Conservation (phyloP, 768 basidiomycete genomes). For the Russula olivacea region DNA sequence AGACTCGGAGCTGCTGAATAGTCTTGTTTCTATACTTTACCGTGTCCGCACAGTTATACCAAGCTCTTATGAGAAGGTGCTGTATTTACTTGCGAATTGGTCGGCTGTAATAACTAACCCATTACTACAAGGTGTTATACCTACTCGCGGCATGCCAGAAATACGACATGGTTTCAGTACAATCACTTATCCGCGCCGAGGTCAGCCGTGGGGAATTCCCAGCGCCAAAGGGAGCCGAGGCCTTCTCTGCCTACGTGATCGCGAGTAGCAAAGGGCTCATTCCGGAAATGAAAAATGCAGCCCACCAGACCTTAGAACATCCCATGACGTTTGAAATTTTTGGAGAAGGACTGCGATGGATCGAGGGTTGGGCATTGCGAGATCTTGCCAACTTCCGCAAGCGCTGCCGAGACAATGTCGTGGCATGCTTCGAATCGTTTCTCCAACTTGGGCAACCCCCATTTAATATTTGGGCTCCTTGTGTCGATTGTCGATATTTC, state of each 20-base stretch:
- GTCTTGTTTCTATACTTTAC: neutral
- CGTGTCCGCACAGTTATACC: conserved; percentile 1
- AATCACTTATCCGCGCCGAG: too few relatives aligned
- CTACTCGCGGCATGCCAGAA: too few relatives aligned
- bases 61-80: neutral
- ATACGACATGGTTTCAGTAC: too few relatives aligned
- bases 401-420: neutral
- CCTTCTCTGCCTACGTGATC: too few relatives aligned
- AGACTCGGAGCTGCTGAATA: too few relatives aligned
- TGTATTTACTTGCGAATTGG: conserved; percentile 1
- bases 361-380: neutral
- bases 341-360: neutral
- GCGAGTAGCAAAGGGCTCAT: too few relatives aligned
- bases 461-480: neutral
- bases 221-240: too few relatives aligned
- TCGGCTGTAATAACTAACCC: too few relatives aligned
- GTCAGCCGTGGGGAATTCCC: too few relatives aligned
- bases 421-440: neutral
- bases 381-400: neutral
- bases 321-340: neutral
- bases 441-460: neutral
- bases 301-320: too few relatives aligned
- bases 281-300: too few relatives aligned
- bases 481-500: neutral
- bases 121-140: too few relatives aligned